Conservation (phyloP, 2,329 filamentous ascomycete genomes). For the Paraphoma sp. region DNA sequence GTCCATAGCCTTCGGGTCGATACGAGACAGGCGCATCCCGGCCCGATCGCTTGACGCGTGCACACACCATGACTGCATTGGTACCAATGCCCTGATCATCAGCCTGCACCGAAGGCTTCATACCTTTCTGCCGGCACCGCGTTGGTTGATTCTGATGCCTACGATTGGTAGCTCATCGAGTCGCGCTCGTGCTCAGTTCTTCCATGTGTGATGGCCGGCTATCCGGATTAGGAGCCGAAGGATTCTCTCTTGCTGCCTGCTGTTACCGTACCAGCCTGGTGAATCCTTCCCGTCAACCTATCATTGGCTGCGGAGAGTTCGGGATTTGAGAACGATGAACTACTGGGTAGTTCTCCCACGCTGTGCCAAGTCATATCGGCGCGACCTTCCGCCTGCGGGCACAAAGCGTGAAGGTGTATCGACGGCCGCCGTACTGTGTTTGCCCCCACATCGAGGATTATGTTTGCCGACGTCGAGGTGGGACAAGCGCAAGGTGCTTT, state of each 20-base stretch:
- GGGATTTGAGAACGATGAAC: not conserved
- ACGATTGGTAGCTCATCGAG: not conserved
- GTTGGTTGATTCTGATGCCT: not conserved
- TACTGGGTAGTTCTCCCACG: not conserved
- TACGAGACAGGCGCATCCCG: not conserved
- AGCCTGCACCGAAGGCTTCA: not conserved
- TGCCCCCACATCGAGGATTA: too few species aligned
- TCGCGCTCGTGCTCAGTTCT: not conserved
- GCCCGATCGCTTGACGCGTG: not conserved
- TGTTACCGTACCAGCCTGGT: slow-evolving; percentile 1
- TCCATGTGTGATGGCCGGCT: slow-evolving; percentile 5
- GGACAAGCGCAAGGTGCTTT: too few species aligned
- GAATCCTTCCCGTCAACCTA: not conserved
- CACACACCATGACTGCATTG: slow-evolving; percentile 3
- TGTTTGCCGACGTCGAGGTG: too few species aligned
- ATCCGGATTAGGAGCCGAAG: slow-evolving; percentile 18
- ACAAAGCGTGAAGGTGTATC: too few species aligned
- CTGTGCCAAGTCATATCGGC: slow-evolving; percentile 3
- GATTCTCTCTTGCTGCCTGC: slow-evolving; percentile 5
- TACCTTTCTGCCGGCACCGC: not conserved
- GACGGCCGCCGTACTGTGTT: too few species aligned
- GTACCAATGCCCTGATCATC: not conserved
- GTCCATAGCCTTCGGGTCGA: not conserved
- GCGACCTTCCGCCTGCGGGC: slow-evolving; percentile 1
- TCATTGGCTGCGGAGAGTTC: slow-evolving; percentile 6